These are phyloP conservation scores for Eucalyptus guilfoylei DNA, from an alignment of 345 rosid genomes.

Conservation along the genomic window DNA sequence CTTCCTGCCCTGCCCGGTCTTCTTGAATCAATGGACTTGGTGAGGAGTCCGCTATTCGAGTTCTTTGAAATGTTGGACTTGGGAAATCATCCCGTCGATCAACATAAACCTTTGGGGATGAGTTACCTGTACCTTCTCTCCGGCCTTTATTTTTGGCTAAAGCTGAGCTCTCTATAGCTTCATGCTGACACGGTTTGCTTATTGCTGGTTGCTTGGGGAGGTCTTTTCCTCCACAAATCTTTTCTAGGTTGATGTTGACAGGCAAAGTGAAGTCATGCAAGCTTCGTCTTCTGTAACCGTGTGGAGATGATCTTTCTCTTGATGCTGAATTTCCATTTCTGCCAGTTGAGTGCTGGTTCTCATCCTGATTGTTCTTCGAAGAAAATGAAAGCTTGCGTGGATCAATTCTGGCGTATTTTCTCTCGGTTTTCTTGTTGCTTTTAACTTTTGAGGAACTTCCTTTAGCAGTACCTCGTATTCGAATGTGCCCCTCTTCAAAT, in stretches of 20 bases:
- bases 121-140: neutral
- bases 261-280: slow-evolving; percentile 4
- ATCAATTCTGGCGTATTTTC: slow-evolving; percentile 13
- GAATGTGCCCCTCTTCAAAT: slow-evolving; percentile 35
- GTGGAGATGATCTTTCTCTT: slow-evolving; percentile 36
- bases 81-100: slow-evolving; percentile 25
- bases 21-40: slow-evolving; percentile 30
- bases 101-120: slow-evolving; percentile 10
- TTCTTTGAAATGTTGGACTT: slow-evolving; percentile 58
- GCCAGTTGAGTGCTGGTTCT: slow-evolving; percentile 15
- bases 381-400: slow-evolving; percentile 22
- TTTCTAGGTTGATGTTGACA: slow-evolving; percentile 7
- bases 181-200: slow-evolving; percentile 18
- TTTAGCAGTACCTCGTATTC: slow-evolving; percentile 11
- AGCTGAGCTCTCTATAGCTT: slow-evolving; percentile 2
- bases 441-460: slow-evolving; percentile 17
- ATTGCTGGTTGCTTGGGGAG: slow-evolving; percentile 11
- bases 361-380: slow-evolving; percentile 3
- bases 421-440: slow-evolving; percentile 18
- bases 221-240: slow-evolving; percentile 10
- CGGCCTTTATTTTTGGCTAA: neutral
- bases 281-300: slow-evolving; percentile 14
- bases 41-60: slow-evolving; percentile 29
- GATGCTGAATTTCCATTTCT: slow-evolving; percentile 12
- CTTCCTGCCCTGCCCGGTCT: slow-evolving; percentile 15